Conservation (phyloP, 345 rosid genomes). For the Salix viminalis region DNA sequence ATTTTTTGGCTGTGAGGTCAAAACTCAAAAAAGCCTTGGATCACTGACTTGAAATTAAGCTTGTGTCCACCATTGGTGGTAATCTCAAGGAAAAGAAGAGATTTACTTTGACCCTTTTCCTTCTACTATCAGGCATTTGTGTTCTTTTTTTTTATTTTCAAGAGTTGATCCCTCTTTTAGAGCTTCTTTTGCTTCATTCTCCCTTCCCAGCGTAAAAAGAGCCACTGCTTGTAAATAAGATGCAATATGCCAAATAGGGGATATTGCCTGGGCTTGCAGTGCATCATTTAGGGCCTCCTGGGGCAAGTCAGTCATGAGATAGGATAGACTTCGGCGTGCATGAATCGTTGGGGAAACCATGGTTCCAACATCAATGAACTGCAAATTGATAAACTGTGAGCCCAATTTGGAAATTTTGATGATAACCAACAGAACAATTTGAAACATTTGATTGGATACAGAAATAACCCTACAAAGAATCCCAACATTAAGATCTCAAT, state of each 20-base stretch:
- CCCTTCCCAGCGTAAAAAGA: slow-evolving; percentile 56
- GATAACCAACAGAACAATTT: neutral
- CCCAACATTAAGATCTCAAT: neutral
- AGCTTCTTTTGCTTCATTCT: slow-evolving; percentile 63
- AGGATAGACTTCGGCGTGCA: slow-evolving; percentile 71
- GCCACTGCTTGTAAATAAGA: slow-evolving; percentile 72
- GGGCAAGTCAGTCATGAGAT: slow-evolving; percentile 65
- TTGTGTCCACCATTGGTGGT: slow-evolving; percentile 11
- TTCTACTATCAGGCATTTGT: slow-evolving; percentile 15
- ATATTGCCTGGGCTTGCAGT: slow-evolving; percentile 61
- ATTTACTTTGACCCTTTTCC: neutral
- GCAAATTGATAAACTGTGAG: slow-evolving; percentile 27
- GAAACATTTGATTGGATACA: neutral
- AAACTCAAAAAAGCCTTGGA: slow-evolving; percentile 8
- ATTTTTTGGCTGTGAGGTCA: neutral
- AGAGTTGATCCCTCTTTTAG: slow-evolving; percentile 63
- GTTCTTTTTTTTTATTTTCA: slow-evolving; percentile 46
- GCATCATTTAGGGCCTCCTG: slow-evolving; percentile 75
- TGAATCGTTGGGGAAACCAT: slow-evolving; percentile 70
- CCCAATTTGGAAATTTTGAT: neutral
- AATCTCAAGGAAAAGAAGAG: slow-evolving; percentile 12
- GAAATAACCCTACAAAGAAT: neutral
- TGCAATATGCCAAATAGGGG: slow-evolving; percentile 76
- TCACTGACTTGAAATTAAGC: slow-evolving; percentile 12
- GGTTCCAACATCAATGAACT: slow-evolving; percentile 70